Evolutionary conservation across 2,329 filamentous ascomycete species (phyloP).

Genomic region (Emergomyces pasteurianus): DNA sequence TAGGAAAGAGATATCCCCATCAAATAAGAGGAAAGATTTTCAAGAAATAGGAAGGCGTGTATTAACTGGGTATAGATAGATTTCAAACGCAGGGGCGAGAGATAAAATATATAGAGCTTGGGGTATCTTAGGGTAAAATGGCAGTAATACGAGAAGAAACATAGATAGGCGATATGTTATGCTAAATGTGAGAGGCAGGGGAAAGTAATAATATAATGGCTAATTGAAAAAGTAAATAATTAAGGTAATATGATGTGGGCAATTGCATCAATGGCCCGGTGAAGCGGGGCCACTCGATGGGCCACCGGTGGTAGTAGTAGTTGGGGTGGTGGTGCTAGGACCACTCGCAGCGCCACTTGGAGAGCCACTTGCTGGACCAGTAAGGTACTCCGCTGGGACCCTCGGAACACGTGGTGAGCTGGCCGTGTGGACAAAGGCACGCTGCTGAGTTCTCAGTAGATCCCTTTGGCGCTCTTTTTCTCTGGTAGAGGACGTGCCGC

Average conservation of each 20-base stretch:
- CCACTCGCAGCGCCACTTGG: not conserved
- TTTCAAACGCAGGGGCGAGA: not conserved
- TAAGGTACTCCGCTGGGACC: conserved; percentile 36
- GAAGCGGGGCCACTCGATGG: conserved; percentile 3
- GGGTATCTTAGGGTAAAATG: not conserved
- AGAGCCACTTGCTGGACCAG: conserved; percentile 11
- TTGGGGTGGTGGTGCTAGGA: not conserved
- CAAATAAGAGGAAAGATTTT: not conserved
- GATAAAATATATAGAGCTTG: not conserved
- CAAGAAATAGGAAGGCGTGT: not conserved
- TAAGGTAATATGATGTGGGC: not conserved
- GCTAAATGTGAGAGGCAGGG: not conserved
- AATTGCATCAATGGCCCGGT: not conserved
- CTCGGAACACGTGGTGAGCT: conserved; percentile 35
- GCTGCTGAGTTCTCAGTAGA: conserved; percentile 31
- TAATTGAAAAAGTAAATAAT: not conserved
- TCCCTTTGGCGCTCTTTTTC: conserved; percentile 36
- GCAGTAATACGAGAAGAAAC: not conserved
- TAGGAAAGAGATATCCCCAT: not conserved
- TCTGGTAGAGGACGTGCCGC: conserved; percentile 28
- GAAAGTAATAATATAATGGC: not conserved
- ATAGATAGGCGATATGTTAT: not conserved
- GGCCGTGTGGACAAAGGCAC: conserved; percentile 23
- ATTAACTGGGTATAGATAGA: not conserved
- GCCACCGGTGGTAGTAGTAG: not conserved